Evolutionary conservation across 352 stramenopile species (phyloP), one percentile per base, ranked within the genome.

Genomic region (Phytopythium kandeliae): DNA sequence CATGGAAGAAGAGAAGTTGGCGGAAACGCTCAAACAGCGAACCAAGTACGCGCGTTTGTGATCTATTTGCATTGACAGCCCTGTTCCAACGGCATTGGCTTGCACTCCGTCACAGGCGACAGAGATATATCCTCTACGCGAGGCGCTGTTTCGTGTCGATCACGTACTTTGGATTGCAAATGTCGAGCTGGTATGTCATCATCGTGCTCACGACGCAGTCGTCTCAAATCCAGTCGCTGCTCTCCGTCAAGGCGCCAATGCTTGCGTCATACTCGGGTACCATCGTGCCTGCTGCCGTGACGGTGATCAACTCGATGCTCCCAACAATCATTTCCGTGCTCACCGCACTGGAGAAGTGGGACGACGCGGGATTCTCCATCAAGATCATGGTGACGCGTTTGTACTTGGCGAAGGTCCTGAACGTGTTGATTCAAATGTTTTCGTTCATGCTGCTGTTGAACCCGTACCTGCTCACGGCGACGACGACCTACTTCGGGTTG

Each of bases 361-460:
- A 93, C 47, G 72, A 89, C 54, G 66, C 74, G 17, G 80, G 79
- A 0, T 91, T 92, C 58, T 64, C 74, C 16, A 90, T 90, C 62
- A 91, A 93, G 58, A 74, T 78, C 9, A 89, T 90, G 76, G 71
- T 92, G 33, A 89, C 73, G 24, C 74, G 80, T 1, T 46, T 93
- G 37, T 93, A 90, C 46, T 40, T 93, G 38, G 78, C 83, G n/a
- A 91, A 93, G 57, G 78, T 88, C 24, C 64, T 93, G 17, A 93
- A 93, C 47, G 77, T 88, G 2, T 36, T 90, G 16, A 89, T 93
- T 43, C 83, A 93, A 54, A 40, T 93, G 24, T 77, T 80, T 51
- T 91, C 83, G 22, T 90, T 85, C 53, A 64, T 65, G 21, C 55
- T 90, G 24, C 60, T 93, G 9, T 47, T 91, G 8, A 71, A 92